phyloP scores from a whole-genome alignment of 441 rosid genomes.

The Syzygium malaccense region DNA sequence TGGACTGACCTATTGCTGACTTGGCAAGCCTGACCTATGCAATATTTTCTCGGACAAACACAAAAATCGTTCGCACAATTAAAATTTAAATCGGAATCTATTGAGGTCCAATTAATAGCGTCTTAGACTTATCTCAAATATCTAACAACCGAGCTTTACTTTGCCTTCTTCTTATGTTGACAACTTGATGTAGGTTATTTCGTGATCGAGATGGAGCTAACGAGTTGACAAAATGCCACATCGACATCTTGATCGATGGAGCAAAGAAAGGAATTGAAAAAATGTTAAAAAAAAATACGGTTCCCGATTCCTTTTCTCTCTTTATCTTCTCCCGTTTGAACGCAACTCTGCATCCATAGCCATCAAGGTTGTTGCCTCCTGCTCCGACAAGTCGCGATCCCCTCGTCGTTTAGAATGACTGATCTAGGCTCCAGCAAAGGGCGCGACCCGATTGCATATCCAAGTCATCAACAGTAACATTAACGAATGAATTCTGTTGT shows the following conservation, averaged over 20 bases:
- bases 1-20: fast-evolving
- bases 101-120: background rate
- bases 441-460: background rate
- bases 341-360: background rate
- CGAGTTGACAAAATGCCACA: background rate
- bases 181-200: background rate
- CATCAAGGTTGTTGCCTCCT: background rate
- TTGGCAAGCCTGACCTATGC: too few species aligned
- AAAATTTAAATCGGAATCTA: background rate
- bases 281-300: background rate
- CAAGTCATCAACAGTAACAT: background rate
- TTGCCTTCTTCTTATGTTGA: background rate
- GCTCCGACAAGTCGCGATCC: background rate
- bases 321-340: background rate
- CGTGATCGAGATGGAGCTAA: background rate
- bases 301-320: background rate
- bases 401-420: fast-evolving
- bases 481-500: fast-evolving
- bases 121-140: background rate
- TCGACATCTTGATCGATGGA: background rate
- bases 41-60: too few species aligned
- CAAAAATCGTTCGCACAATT: too few species aligned
- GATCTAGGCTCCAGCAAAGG: background rate
- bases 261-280: background rate
- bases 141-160: background rate